Evolutionary conservation across 225 moss, liverwort and hornwort genomes (phyloP).

Genomic region (Pseudoscleropodium purum): DNA sequence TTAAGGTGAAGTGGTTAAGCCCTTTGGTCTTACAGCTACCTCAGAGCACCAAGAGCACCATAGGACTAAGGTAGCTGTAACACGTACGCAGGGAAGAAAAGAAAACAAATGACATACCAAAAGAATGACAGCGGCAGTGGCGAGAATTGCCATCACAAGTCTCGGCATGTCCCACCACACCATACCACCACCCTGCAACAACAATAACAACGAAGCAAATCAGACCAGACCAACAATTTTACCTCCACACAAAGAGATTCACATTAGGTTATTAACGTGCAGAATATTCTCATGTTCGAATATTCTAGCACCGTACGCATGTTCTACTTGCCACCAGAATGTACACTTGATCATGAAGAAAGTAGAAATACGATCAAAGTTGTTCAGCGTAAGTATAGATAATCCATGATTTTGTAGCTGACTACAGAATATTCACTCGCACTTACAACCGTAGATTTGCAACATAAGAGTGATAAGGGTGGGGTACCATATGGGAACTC

Average conservation of each 20-base stretch:
- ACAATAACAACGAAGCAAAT: neutral
- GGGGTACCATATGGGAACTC: conserved; percentile 83
- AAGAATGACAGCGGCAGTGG: conserved; percentile 58
- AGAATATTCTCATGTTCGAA: neutral
- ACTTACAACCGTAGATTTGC: no score
- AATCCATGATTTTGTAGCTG: neutral
- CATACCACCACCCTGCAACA: conserved; percentile 94
- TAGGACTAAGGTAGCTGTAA: neutral
- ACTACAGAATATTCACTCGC: neutral
- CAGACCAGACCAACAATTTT: neutral
- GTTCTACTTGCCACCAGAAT: neutral
- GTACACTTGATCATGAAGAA: neutral
- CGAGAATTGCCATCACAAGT: conserved; percentile 55
- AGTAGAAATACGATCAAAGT: neutral
- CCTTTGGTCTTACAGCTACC: neutral
- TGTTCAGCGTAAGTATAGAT: neutral
- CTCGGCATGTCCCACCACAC: conserved; percentile 83
- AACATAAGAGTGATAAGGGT: neutral
- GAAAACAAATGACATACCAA: conserved; percentile 18
- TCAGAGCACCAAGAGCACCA: neutral
- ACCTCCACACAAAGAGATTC: neutral
- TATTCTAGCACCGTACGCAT: neutral
- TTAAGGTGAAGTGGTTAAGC: no score
- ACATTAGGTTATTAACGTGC: neutral
- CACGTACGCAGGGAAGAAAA: neutral